Base-by-base conservation (phyloP, 2,329 filamentous ascomycete species). In the Alternaria infectoria region DNA sequence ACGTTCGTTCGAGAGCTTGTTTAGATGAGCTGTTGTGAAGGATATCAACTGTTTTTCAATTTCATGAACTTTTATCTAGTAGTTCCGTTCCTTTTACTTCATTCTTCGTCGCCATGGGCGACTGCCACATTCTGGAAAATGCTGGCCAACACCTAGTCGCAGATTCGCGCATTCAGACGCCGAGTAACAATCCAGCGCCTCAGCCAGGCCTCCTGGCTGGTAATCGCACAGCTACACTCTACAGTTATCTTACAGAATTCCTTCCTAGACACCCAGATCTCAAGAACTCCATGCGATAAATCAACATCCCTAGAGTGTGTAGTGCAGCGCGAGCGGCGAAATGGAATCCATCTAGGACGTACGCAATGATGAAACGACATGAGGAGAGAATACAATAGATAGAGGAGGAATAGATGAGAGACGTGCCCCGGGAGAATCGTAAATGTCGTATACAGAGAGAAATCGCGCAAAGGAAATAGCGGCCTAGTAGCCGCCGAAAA, bases 21-120 rank as follows among this genome's bases (percentile, higher is more conserved):
- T 52, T 52, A 3, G 28, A 52, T 40, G 13, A 21, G 30, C 17
- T 45, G n/a, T 40, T 40, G 1, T 59, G 9, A 57, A 57, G 56
- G 25, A 57, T 74, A 74, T 74, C 28, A 73, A 73, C 47, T 74
- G 71, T 74, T 74, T 74, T 74, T 72, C 68, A 74, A 74, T 74
- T 75, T 71, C 54, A 69, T 54, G 58, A 64, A 70, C 73, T 74
- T 75, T 74, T 73, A 61, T 73, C 67, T 70, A 66, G 64, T 61
- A 62, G 57, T 68, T 62, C 60, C 59, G 50, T 66, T 64, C 61
- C 60, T 46, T 62, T 62, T 44, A 59, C n/a, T 55, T 36, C 61
- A 62, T 59, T 62, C 44, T 55, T 62, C 46, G 52, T 64, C 54
- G 45, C 63, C 57, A 46, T 36, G 23, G 46, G 57, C 43, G 50